Evolutionary conservation across 495 filamentous ascomycete species (phyloP), one percentile per base, ranked within the genome.

Genomic region (Neurospora tetraspora): DNA sequence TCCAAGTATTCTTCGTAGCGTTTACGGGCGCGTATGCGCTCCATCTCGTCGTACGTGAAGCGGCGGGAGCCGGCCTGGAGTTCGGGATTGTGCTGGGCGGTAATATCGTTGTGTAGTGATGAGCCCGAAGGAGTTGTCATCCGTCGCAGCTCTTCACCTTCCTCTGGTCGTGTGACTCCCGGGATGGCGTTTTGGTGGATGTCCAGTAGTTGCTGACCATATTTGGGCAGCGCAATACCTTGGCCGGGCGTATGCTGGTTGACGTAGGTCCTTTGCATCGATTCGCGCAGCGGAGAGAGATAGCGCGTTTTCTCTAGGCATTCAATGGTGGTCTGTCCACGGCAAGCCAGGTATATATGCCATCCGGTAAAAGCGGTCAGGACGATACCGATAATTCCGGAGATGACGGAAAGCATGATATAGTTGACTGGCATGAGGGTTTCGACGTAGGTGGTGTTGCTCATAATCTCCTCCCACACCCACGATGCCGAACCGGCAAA

Each of bases 271-370:
- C 88, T 82, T 72, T 92, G 89, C 80, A 95, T 85, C 27, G 85
- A 86, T 74, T 89, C 91, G 65, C 90, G 87, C 37, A 96, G 80
- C 4, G 94, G 93, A 9, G 90, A 91, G 1, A 97, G 87, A 79
- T 99, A 98, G 47, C 96, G 89, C 0, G 94, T 97, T 79, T 94
- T 97, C 83, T 99, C 96, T 47, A 99, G 81, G 75, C 89, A 94
- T 77, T 99, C 96, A 74, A 99, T 99, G 1, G 96, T 98, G 6
- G 96, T 99, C 78, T 93, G 89, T 4, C 92, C 92, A 2, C 88
- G 85, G 43, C 85, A 82, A 5, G 93, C 93, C 5, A 99, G 86
- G 76, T 91, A 89, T 45, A 98, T 86, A 85, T 99, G 96, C 96
- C 96, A 99, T 27, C 84, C 88, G 1, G 94, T 97, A 79, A 99